phyloP scores from a whole-genome alignment of 1,139 yeast genomes.

The Pichia sp. region DNA sequence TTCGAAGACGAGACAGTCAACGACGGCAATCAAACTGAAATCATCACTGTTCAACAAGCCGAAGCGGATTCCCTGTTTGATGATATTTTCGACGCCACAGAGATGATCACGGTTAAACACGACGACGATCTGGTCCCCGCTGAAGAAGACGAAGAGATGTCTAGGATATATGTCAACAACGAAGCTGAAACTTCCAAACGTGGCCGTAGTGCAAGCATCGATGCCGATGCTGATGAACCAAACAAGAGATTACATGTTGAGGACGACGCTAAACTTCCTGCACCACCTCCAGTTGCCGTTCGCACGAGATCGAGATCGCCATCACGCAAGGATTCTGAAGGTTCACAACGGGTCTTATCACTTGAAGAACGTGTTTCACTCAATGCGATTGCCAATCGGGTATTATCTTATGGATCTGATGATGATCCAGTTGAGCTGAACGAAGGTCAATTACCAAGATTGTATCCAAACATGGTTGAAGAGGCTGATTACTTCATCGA shows the following conservation, averaged over 20 bases:
- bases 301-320: constrained; percentile 30
- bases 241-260: constrained; percentile 8
- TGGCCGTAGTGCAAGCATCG: not conserved
- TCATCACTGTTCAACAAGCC: constrained; percentile 9
- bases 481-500: constrained; percentile 27
- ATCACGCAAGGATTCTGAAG: constrained; percentile 23
- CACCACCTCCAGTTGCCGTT: constrained; percentile 20
- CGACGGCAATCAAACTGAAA: constrained; percentile 4
- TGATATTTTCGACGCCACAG: too few relatives aligned
- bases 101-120: too few relatives aligned
- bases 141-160: too few relatives aligned
- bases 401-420: constrained; percentile 29
- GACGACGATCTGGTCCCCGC: too few relatives aligned
- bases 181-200: constrained; percentile 1
- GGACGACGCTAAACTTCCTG: constrained; percentile 8
- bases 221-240: constrained; percentile 1
- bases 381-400: constrained; percentile 26
- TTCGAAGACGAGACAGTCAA: not conserved
- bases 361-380: constrained; percentile 25
- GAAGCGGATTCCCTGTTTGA: too few relatives aligned
- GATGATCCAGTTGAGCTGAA: constrained; percentile 17
- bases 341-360: constrained; percentile 20
- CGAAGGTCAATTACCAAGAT: constrained; percentile 18
- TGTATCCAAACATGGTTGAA: constrained; percentile 17
- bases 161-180: too few relatives aligned